Conservation (phyloP, 2,329 filamentous ascomycete species). For the Alternaria incomplexa region DNA sequence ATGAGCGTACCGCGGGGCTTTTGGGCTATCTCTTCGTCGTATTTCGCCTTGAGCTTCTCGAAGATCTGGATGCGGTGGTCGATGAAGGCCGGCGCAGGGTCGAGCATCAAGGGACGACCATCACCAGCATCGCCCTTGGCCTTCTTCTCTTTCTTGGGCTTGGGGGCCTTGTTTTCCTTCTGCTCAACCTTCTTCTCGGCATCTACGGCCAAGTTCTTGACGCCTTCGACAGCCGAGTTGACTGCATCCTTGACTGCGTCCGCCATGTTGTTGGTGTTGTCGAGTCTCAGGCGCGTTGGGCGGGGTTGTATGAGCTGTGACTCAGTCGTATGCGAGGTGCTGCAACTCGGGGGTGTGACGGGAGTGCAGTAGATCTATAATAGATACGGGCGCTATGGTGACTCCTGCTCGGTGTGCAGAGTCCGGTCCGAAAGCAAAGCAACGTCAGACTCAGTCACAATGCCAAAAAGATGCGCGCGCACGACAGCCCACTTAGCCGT, state of each 20-base stretch:
- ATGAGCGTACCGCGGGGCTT: conserved; percentile 63
- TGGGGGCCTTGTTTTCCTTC: conserved; percentile 25
- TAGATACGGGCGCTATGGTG: conserved; percentile 2
- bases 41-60: conserved; percentile 83
- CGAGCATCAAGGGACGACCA: conserved; percentile 55
- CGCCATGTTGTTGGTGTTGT: conserved; percentile 49
- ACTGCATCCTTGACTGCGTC: conserved; percentile 58
- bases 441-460: conserved; percentile 25
- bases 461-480: conserved; percentile 29
- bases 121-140: conserved; percentile 48
- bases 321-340: conserved; percentile 28
- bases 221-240: conserved; percentile 60
- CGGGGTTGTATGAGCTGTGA: conserved; percentile 30
- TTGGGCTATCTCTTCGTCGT: conserved; percentile 74
- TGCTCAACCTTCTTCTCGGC: conserved; percentile 40
- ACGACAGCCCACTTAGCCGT: conserved; percentile 28
- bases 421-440: conserved; percentile 6
- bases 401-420: conserved; percentile 8
- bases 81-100: conserved; percentile 74
- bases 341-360: background rate
- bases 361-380: conserved; percentile 3
- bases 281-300: conserved; percentile 26
- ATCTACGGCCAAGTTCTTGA: conserved; percentile 65
- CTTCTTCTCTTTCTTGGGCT: conserved; percentile 56
- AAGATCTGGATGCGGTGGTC: conserved; percentile 85